These are phyloP conservation scores for Emmonsiellopsis sp. DNA, from an alignment of 2,329 filamentous ascomycete species.

Conservation along the genomic window DNA sequence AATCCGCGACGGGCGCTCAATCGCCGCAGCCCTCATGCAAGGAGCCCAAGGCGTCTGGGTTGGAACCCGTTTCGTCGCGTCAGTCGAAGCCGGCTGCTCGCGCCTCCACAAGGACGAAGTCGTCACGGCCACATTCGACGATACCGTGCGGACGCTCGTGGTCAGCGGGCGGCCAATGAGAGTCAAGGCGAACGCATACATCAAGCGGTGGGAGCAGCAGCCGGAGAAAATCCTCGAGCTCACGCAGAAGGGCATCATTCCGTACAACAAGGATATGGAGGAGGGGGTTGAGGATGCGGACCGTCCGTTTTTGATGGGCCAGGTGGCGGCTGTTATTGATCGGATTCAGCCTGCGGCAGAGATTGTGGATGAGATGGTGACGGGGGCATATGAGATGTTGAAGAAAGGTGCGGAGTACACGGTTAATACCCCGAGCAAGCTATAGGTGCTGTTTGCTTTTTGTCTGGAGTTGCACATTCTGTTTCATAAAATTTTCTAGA, in stretches of 20 bases:
- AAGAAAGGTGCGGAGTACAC: constrained; percentile 54
- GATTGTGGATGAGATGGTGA: constrained; percentile 84
- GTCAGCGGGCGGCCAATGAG: constrained; percentile 72
- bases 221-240: constrained; percentile 66
- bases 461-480: neutral
- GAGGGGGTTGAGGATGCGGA: constrained; percentile 72
- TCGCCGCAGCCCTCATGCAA: constrained; percentile 76
- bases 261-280: constrained; percentile 73
- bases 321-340: constrained; percentile 70
- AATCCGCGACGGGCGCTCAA: constrained; percentile 67
- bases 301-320: constrained; percentile 83
- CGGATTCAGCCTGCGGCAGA: constrained; percentile 69
- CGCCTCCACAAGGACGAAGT: constrained; percentile 76
- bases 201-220: constrained; percentile 67
- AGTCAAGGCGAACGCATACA: constrained; percentile 73
- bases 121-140: constrained; percentile 66
- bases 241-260: constrained; percentile 67
- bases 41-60: constrained; percentile 87
- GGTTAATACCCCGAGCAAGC: neutral
- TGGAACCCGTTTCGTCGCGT: constrained; percentile 82
- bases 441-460: neutral
- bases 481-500: too few species aligned
- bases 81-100: constrained; percentile 68
- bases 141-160: constrained; percentile 74
- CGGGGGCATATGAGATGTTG: constrained; percentile 60